A percentile compares a stretch with the other conserved stretches of the same genome.
These are phyloP conservation scores for Barnettozyma pratensis DNA, from an alignment of 805 yeast species.

Conservation along the genomic window DNA sequence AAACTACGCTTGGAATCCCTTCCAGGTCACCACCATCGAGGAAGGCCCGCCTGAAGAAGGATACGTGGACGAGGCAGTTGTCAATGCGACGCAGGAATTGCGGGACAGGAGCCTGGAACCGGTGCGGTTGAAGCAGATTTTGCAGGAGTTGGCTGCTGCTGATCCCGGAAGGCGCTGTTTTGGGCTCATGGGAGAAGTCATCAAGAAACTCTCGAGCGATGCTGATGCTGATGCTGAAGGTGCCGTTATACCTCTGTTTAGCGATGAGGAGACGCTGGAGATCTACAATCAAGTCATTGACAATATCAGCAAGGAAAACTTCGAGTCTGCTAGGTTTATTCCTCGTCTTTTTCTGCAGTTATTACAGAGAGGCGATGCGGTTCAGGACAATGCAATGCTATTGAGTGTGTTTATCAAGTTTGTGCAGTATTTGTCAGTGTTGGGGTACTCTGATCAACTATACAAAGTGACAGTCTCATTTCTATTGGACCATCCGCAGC, in stretches of 20 bases:
- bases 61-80: constrained; percentile 5
- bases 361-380: constrained; percentile 1
- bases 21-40: constrained; percentile 1
- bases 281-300: constrained; percentile 10
- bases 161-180: constrained; percentile 1
- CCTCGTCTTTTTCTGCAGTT: constrained; percentile 21
- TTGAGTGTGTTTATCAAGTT: constrained; percentile 11
- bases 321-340: constrained; percentile 19
- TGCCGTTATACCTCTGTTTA: constrained; percentile 8
- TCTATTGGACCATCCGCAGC: not conserved
- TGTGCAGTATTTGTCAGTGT: constrained; percentile 10
- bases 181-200: constrained; percentile 12
- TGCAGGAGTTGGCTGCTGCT: not conserved
- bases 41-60: constrained; percentile 2
- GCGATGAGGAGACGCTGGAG: constrained; percentile 4
- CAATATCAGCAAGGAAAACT: constrained; percentile 12
- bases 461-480: not conserved
- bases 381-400: constrained; percentile 3
- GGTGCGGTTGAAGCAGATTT: constrained; percentile 2
- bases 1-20: constrained; percentile 10
- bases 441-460: constrained; percentile 14
- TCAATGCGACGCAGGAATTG: constrained; percentile 10
- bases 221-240: not conserved
- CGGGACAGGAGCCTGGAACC: constrained; percentile 1
- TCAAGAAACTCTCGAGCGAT: constrained; percentile 14